Conservation (phyloP, 192 early-diverging fungal species). For the Obelidium mucronatum region DNA sequence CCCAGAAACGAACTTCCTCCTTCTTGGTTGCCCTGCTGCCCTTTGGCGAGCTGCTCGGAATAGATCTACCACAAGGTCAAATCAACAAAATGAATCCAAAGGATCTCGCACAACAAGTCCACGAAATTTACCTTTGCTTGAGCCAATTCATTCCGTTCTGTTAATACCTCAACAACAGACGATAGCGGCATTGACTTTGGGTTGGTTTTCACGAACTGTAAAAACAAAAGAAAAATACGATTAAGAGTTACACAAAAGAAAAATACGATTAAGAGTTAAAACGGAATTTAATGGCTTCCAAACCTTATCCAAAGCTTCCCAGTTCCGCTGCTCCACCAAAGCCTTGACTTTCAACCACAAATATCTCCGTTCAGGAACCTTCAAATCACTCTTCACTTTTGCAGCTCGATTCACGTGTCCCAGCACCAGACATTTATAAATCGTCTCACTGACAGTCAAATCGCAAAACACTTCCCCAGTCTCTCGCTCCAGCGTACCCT, state of each 20-base stretch:
- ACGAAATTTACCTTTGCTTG: slow-evolving; percentile 27
- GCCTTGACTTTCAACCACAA: slow-evolving; percentile 91
- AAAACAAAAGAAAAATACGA: not conserved
- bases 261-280: not conserved
- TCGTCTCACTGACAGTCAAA: slow-evolving; percentile 83
- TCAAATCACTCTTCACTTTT: slow-evolving; percentile 85
- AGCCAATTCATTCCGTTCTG: slow-evolving; percentile 5
- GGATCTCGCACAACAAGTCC: not conserved
- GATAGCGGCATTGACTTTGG: slow-evolving; percentile 10
- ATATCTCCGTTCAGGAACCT: slow-evolving; percentile 86
- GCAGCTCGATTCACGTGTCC: slow-evolving; percentile 75
- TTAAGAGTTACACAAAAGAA: not conserved
- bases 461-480: slow-evolving; percentile 70
- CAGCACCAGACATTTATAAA: slow-evolving; percentile 77
- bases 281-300: not conserved
- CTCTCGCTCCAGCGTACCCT: slow-evolving; percentile 79
- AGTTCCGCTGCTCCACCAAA: slow-evolving; percentile 77
- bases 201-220: slow-evolving; percentile 25
- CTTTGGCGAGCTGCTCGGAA: too few relatives aligned
- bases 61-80: too few relatives aligned
- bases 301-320: slow-evolving; percentile 84
- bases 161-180: slow-evolving; percentile 15
- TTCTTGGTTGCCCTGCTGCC: not conserved
- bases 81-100: too few relatives aligned
- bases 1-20: not conserved